Percentiles rank a stretch among this genome's conserved stretches.
These are phyloP conservation scores for Vicia faba DNA, from an alignment of 306 rosid species.

Conservation along the genomic window DNA sequence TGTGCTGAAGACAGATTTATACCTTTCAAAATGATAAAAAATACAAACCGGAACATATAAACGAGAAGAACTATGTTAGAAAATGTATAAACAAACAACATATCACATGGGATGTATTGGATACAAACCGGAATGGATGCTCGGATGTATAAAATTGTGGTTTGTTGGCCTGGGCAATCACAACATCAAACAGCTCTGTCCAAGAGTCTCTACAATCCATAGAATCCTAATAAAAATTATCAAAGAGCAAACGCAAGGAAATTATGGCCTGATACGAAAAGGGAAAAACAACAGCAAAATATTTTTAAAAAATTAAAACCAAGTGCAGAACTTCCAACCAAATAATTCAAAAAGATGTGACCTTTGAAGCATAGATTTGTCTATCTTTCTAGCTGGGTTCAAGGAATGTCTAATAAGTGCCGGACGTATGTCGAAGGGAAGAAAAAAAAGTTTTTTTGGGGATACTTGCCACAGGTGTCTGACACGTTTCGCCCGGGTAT, in stretches of 20 bases:
- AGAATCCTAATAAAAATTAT: slow-evolving; percentile 66
- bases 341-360: slow-evolving; percentile 28
- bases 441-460: too few relatives aligned
- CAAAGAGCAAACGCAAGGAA: slow-evolving; percentile 37
- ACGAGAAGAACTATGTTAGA: not conserved
- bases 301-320: slow-evolving; percentile 23
- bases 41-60: not conserved
- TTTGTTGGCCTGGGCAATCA: slow-evolving; percentile 92
- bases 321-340: slow-evolving; percentile 22
- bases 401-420: too few relatives aligned
- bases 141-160: slow-evolving; percentile 90
- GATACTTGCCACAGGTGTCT: too few relatives aligned
- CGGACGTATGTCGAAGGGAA: too few relatives aligned
- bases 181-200: slow-evolving; percentile 94
- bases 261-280: slow-evolving; percentile 33
- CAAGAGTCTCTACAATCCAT: slow-evolving; percentile 68
- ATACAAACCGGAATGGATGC: slow-evolving; percentile 92
- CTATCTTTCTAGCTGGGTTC: too few relatives aligned
- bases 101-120: slow-evolving; percentile 25
- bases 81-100: slow-evolving; percentile 21
- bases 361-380: not conserved
- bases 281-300: slow-evolving; percentile 15
- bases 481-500: too few relatives aligned
- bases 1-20: slow-evolving; percentile 17
- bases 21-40: slow-evolving; percentile 10